Base-by-base conservation (phyloP, 2,329 filamentous ascomycete species). In the Trichoderma afroharzianum region DNA sequence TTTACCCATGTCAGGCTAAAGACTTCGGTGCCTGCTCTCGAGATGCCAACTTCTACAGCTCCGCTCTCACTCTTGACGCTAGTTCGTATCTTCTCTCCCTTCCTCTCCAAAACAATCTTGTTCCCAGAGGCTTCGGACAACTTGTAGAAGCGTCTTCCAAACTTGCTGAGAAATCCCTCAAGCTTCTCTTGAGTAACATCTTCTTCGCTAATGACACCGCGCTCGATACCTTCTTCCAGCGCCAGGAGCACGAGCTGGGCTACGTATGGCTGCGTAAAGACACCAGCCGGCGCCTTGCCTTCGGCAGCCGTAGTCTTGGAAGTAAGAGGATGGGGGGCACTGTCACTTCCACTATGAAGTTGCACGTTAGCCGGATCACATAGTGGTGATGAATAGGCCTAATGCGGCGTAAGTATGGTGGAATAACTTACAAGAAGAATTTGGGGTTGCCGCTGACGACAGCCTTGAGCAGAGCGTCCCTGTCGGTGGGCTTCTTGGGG, bases 241-340 rank as follows among this genome's bases (percentile, higher is more conserved):
- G 84, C 87, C 39, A 83, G 77, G 28, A 94, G 82, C 61, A 93
- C 90, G 62, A 90, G 85, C 69, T 89, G 89, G 2, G 90, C 85
- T 0, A 89, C 90, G 78, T 90, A 90, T 4, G 91, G 90, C 82
- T 95, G 93, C 1, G 93, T 95, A 79, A 94, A 95, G 57, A 95
- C 92, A 5, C 93, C 93, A 0, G 93, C 93, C 0, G 91, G 88
- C 1, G 90, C 87, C 78, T 83, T 86, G 62, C 84, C 85, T 63
- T 82, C 85, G 67, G 78, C 77, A 7, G 78, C 80, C 21, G 76
- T 76, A 1, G 78, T 85, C 82, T 93, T 93, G 72, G 87, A 86
- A n/a, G 79, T 78, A 4, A 88, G 81, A 12, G 87, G 86, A 78
- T 93, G 91, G 43, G 90, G 90, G 58, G 90, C 90, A 6, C 86